Conservation (phyloP, 495 filamentous ascomycete genomes). For the Penicillium paradoxum region DNA sequence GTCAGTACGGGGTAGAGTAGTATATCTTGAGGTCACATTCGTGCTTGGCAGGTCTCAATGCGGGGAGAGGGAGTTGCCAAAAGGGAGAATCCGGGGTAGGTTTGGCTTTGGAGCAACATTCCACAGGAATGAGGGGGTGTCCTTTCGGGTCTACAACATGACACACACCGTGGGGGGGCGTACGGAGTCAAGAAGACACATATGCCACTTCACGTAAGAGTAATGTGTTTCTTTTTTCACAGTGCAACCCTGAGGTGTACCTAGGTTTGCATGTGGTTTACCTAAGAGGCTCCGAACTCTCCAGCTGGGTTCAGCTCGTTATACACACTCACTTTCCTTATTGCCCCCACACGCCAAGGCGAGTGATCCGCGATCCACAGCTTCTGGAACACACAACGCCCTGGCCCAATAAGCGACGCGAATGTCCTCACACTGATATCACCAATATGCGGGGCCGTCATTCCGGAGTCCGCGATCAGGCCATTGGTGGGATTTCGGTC, state of each 20-base stretch:
- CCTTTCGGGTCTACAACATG: conserved; percentile 15
- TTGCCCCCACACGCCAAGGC: conserved; percentile 30
- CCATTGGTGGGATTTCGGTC: conserved; percentile 7
- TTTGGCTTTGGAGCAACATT: conserved; percentile 7
- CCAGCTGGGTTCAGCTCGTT: background rate
- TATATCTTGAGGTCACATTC: conserved; percentile 17
- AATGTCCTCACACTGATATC: conserved; percentile 37
- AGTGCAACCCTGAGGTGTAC: conserved; percentile 1
- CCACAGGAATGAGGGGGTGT: background rate
- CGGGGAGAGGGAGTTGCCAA: conserved; percentile 9
- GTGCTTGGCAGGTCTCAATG: conserved; percentile 21
- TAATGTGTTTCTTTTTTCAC: background rate
- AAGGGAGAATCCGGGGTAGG: conserved; percentile 24
- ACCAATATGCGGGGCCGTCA: conserved; percentile 34
- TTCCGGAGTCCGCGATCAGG: conserved; percentile 27
- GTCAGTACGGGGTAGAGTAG: background rate
- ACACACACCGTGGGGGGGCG: background rate
- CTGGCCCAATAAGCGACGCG: conserved; percentile 17
- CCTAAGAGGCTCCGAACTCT: too few relatives aligned
- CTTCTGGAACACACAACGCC: conserved; percentile 34
- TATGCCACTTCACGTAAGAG: background rate
- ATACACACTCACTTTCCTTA: conserved; percentile 4
- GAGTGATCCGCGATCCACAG: conserved; percentile 38
- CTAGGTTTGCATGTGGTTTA: background rate
- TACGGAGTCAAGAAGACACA: background rate